Conservation (phyloP, 2,329 filamentous ascomycete genomes). For the Claviceps sp. region DNA sequence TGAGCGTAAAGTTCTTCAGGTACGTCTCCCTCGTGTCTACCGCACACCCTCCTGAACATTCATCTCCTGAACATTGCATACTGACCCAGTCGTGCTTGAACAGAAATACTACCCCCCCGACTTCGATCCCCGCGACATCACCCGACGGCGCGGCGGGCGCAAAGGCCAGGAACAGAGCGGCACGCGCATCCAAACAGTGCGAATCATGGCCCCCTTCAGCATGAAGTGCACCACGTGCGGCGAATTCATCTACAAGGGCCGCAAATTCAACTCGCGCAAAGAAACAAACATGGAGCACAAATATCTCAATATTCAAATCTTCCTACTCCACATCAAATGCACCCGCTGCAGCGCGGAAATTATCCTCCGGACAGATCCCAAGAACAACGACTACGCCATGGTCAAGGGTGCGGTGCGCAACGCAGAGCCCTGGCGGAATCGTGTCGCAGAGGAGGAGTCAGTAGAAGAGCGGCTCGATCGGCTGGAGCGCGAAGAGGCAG, state of each 20-base stretch:
- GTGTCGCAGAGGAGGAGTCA: slow-evolving; percentile 55
- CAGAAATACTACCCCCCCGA: slow-evolving; percentile 56
- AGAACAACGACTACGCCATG: slow-evolving; percentile 79
- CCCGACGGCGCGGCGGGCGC: slow-evolving; percentile 47
- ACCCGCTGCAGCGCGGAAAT: slow-evolving; percentile 79
- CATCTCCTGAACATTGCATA: no score
- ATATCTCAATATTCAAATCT: slow-evolving; percentile 80
- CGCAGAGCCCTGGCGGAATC: slow-evolving; percentile 76
- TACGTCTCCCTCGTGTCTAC: slow-evolving; percentile 2
- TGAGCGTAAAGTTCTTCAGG: slow-evolving; percentile 64
- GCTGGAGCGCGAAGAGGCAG: slow-evolving; percentile 60
- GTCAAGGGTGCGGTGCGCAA: slow-evolving; percentile 80
- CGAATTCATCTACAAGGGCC: slow-evolving; percentile 82
- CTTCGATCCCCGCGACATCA: slow-evolving; percentile 78
- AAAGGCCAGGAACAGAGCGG: slow-evolving; percentile 35
- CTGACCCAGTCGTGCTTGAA: not conserved
- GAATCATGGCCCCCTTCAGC: slow-evolving; percentile 53
- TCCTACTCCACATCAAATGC: slow-evolving; percentile 71
- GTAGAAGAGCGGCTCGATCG: slow-evolving; percentile 79
- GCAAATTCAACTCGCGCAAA: slow-evolving; percentile 93
- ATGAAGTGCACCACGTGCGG: slow-evolving; percentile 35
- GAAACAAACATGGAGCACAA: slow-evolving; percentile 78
- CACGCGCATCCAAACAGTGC: slow-evolving; percentile 72
- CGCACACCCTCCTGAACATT: no score
- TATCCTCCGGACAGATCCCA: slow-evolving; percentile 87